phyloP scores from a whole-genome alignment of 768 basidiomycete species.

The Russula abietina region DNA sequence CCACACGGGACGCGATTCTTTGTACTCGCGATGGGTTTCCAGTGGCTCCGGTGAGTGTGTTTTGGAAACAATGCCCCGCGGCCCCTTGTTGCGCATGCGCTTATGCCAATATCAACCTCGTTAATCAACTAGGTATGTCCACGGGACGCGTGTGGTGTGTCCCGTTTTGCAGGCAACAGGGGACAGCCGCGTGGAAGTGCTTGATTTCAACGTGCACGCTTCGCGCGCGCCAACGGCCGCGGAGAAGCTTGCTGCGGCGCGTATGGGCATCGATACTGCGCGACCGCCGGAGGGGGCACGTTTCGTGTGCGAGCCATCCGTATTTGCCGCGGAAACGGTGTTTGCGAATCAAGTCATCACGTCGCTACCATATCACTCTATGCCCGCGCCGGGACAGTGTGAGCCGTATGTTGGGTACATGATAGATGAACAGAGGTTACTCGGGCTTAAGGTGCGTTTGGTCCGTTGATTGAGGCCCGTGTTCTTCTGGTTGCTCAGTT shows the following conservation, averaged over 20 bases:
- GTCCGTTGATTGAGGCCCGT: too few species aligned
- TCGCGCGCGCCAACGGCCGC: conserved; percentile 10
- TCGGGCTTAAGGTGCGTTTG: conserved; percentile 34
- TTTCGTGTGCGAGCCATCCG: conserved; percentile 7
- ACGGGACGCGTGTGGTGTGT: conserved; percentile 38
- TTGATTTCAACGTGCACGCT: conserved; percentile 32
- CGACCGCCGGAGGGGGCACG: background rate
- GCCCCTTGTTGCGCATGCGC: too few species aligned
- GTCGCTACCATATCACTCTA: conserved; percentile 29
- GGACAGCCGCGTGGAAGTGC: conserved; percentile 22
- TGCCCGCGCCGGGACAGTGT: conserved; percentile 10
- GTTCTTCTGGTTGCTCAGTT: background rate
- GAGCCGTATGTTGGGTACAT: conserved; percentile 33
- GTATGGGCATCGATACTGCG: conserved; percentile 6
- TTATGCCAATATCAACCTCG: too few species aligned
- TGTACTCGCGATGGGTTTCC: conserved; percentile 29
- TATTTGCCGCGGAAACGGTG: conserved; percentile 19
- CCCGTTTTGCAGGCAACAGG: conserved; percentile 20
- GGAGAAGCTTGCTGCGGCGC: conserved; percentile 7
- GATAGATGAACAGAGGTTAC: conserved; percentile 37
- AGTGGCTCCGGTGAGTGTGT: conserved; percentile 33
- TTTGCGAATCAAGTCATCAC: conserved; percentile 30
- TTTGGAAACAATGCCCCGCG: background rate
- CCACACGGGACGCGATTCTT: conserved; percentile 33
- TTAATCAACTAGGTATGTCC: conserved; percentile 30